A percentile compares a stretch with the other conserved stretches of the same genome.
These are phyloP conservation scores for Cyanidium caldarium DNA, from an alignment of 23 red algal genomes.

Conservation along the genomic window DNA sequence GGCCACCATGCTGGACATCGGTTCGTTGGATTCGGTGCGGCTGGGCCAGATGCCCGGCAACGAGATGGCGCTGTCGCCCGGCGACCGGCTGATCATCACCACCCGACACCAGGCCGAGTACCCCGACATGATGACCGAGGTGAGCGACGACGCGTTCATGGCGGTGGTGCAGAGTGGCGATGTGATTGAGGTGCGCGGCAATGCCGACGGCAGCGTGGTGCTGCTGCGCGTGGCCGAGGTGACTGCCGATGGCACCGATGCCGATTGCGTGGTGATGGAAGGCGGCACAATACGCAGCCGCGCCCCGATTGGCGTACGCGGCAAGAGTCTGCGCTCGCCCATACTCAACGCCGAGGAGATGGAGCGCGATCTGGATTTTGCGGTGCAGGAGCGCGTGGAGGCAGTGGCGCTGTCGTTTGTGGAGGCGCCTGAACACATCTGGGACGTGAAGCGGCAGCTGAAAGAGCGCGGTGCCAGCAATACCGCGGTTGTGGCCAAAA, in stretches of 20 bases:
- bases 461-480: conserved; percentile 35
- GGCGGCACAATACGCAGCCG: conserved; percentile 56
- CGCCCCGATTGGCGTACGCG: conserved; percentile 58
- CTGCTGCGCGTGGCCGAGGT: conserved; percentile 36
- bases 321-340: conserved; percentile 48
- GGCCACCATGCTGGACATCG: conserved; percentile 81
- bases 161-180: conserved; percentile 59
- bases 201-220: conserved; percentile 41
- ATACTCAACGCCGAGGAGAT: not conserved
- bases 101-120: conserved; percentile 73
- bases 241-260: conserved; percentile 22
- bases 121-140: conserved; percentile 57
- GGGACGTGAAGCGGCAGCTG: conserved; percentile 35
- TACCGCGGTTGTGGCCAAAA: conserved; percentile 78
- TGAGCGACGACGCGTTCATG: conserved; percentile 87
- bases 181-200: conserved; percentile 45
- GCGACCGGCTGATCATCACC: conserved; percentile 70
- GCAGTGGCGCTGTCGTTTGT: conserved; percentile 97
- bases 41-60: conserved; percentile 28
- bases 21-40: conserved; percentile 72
- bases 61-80: conserved; percentile 45
- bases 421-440: conserved; percentile 46
- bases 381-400: conserved; percentile 77
- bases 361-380: conserved; percentile 70
- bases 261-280: conserved; percentile 43